These are phyloP conservation scores for Yarrowia galli DNA, from an alignment of 1,139 yeast genomes.

Conservation along the genomic window DNA sequence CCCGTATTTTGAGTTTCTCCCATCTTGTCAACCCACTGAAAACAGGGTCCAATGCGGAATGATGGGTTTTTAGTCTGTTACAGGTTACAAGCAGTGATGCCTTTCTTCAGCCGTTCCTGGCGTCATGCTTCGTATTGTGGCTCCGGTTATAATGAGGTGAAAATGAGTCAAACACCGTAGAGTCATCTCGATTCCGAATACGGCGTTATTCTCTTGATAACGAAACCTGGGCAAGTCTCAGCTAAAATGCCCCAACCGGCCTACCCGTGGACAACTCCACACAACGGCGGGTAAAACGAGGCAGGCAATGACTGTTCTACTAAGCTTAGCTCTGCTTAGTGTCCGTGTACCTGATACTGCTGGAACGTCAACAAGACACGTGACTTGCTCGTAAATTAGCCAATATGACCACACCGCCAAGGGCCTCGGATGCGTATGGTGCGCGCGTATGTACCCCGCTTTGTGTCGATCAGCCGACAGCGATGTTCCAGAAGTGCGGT, in stretches of 20 bases:
- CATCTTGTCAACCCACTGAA: neutral
- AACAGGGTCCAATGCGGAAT: constrained; percentile 16
- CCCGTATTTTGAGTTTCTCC: neutral
- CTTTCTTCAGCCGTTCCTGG: neutral
- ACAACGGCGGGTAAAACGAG: too few species aligned
- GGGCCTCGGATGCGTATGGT: constrained; percentile 22
- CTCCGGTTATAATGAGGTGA: neutral
- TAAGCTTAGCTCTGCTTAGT: too few species aligned
- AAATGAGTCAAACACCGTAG: neutral
- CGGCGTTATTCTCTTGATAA: too few species aligned
- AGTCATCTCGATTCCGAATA: too few species aligned
- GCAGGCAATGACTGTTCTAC: too few species aligned
- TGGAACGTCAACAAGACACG: neutral
- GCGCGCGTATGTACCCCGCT: constrained; percentile 30
- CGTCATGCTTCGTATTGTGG: too few species aligned
- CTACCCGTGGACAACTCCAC: too few species aligned
- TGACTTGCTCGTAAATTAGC: constrained; percentile 28
- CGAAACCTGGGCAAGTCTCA: too few species aligned
- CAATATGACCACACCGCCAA: constrained; percentile 12
- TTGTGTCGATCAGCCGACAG: constrained; percentile 30
- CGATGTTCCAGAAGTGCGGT: constrained; percentile 11
- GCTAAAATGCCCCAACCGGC: too few species aligned
- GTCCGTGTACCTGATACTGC: too few species aligned
- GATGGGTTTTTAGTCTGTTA: neutral
- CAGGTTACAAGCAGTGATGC: neutral